Evolutionary conservation across 148 eudicot species (phyloP), one percentile per base, ranked within the genome.

Genomic region (Chenopodium album): DNA sequence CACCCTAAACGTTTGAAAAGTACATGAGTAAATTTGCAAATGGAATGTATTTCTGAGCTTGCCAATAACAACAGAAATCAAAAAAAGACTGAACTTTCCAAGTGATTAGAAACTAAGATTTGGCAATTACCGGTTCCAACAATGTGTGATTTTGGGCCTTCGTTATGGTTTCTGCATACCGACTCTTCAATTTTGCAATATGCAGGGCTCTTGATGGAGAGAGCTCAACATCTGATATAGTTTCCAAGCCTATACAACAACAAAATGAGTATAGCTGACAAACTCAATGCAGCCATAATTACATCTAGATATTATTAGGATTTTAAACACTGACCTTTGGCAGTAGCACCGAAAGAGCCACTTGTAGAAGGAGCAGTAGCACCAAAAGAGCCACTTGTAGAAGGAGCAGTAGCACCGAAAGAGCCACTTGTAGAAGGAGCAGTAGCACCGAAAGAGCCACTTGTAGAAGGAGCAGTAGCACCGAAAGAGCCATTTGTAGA

Each of bases 131-230:
- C 59, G 85, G 83, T 60, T 87, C 86, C 68, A 84, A 59, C 23
- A 86, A 89, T 8, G 85, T 79, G 80, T 91, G 87, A 80, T 90
- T 86, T 78, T 89, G 86, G 48, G 98, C 98, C 86, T 87, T 94
- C 71, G 87, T 82, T 71, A 94, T 94, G 4, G 93, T 92, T 79
- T 89, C 93, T 47, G 96, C 94, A 87, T 90, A 93, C 46, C 98
- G 96, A 50, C 85, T 87, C 86, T 87, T 95, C 72, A 95, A 82
- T 89, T 90, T 90, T 67, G 95, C 98, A 86, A 90, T 91, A 47
- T 96, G 95, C 63, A 93, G 82, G 65, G 94, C 97, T 85, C 88
- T 92, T 73, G 89, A 82, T 5, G 97, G 93, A 52, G 94, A 88
- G 72, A 90, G 83, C 70, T 85, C 90, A 34, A 86, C 60, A 76